A percentile compares a stretch with the other conserved stretches of the same genome.
Evolutionary conservation across 2,329 filamentous ascomycete species (phyloP).

Genomic region (Fusarium xylarioides): DNA sequence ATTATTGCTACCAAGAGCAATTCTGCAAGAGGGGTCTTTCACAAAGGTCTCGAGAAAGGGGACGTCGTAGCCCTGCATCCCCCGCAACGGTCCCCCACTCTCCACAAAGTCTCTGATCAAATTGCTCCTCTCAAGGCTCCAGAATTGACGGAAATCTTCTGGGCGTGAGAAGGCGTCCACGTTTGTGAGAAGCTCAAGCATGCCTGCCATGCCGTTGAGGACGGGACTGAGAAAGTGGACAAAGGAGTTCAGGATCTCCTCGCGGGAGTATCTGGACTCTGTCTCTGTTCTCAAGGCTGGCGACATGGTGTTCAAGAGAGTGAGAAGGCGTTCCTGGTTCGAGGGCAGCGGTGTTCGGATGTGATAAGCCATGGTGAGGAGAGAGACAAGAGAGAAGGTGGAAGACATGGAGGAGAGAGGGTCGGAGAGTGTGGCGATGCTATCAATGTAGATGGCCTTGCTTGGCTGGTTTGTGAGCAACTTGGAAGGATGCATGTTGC

Average conservation of each 20-base stretch:
- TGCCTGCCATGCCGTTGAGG: constrained; percentile 48
- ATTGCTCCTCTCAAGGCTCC: constrained; percentile 47
- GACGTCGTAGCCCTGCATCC: constrained; percentile 40
- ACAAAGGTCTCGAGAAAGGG: constrained; percentile 41
- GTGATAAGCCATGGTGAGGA: constrained; percentile 47
- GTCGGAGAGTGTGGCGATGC: constrained; percentile 44
- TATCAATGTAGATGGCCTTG: constrained; percentile 41
- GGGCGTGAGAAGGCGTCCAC: constrained; percentile 46
- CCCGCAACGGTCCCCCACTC: constrained; percentile 36
- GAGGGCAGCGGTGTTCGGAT: constrained; percentile 39
- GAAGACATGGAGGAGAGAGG: constrained; percentile 45
- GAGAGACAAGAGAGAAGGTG: constrained; percentile 46
- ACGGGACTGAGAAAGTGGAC: constrained; percentile 45
- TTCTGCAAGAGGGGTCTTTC: constrained; percentile 39
- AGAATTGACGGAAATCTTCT: constrained; percentile 48
- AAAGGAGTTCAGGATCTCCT: constrained; percentile 46
- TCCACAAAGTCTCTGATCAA: constrained; percentile 47
- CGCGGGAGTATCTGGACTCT: constrained; percentile 32
- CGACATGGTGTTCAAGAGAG: constrained; percentile 48
- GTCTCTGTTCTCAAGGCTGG: constrained; percentile 27
- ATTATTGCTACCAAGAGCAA: constrained; percentile 41
- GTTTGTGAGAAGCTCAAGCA: constrained; percentile 45
- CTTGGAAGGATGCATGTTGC: constrained; percentile 39
- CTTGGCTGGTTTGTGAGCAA: constrained; percentile 33
- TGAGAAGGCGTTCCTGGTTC: constrained; percentile 45